Evolutionary conservation across 306 rosid genomes (phyloP).

Genomic region (Senna tora): DNA sequence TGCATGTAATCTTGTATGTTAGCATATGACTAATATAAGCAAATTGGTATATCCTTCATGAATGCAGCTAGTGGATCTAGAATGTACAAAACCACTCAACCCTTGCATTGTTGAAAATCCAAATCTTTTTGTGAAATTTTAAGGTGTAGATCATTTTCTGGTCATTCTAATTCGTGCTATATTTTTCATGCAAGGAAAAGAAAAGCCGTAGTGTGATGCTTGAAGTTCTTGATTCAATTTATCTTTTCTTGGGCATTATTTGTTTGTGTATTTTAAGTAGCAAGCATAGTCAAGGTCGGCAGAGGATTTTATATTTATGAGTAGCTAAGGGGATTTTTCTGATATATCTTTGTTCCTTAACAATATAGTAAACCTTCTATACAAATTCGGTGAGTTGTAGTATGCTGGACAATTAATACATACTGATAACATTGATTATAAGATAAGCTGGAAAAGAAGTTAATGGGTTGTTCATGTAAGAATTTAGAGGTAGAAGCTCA

Average conservation of each 20-base stretch:
- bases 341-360: not conserved
- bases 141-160: conserved; percentile 10
- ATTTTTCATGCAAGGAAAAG: conserved; percentile 10
- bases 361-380: not conserved
- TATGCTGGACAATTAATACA: not conserved
- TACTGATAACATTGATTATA: not conserved
- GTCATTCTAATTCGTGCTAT: not conserved
- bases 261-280: not conserved
- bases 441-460: not conserved
- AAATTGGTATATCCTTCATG: not conserved
- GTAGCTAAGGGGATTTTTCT: not conserved
- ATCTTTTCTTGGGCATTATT: not conserved
- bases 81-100: not conserved
- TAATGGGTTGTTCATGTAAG: not conserved
- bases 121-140: not conserved
- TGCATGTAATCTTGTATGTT: not conserved
- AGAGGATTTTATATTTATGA: not conserved
- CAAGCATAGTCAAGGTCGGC: not conserved
- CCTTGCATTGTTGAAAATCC: not conserved
- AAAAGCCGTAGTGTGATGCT: not conserved
- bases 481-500: not conserved
- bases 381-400: not conserved
- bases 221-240: not conserved
- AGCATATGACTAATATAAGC: not conserved
- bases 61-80: conserved; percentile 10